Base-by-base conservation (phyloP, 2,329 filamentous ascomycete species). In the Trichophaea hybrida region DNA sequence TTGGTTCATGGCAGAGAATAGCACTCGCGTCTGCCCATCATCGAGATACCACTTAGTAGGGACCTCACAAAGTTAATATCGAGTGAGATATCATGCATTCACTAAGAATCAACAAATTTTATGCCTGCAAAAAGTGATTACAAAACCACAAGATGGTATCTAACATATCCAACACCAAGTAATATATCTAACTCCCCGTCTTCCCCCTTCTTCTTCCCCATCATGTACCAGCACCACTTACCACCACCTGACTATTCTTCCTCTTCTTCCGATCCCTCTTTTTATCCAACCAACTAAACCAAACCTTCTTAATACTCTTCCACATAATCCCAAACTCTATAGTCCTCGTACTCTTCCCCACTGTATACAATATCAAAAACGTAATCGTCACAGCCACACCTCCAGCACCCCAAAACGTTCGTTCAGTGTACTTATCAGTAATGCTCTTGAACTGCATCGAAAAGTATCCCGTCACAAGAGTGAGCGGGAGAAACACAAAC, bases 391-490 rank as follows among this genome's bases (percentile, higher is more conserved):
- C 52, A n/a, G 59, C 58, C 5, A 66, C 38, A 6, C 63, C 64
- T 6, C 56, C 58, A 1, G 63, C 51, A 8, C 55, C 61, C 64
- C 64, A 66, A 40, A 66, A 66, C 46, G 64, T 55, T 6, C 32
- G 55, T n/a, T 60, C 13, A 3, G n/a, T 56, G 33, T 63, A 66
- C 40, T 50, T 59, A 4, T 52, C 59, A 50, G 71, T 64, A 0
- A 69, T 64, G 5, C 70, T 69, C 5, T 67, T 69, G 54, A 77
- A 71, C 59, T 76, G 71, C 46, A 74, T 73, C 24, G 72, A 72
- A 64, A 78, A 78, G 64, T 78, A 78, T 0, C 73, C 74, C 8
- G 75, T 76, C 70, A 78, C 73, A 7, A 78, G 71, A n/a, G 73
- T 75, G 15, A 78, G 73, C 0, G 77, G 77, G 55, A 78, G 71